Percentiles rank a stretch among this genome's conserved stretches.
Conservation (phyloP, 352 stramenopile species). For the Pythium utonaiense region DNA sequence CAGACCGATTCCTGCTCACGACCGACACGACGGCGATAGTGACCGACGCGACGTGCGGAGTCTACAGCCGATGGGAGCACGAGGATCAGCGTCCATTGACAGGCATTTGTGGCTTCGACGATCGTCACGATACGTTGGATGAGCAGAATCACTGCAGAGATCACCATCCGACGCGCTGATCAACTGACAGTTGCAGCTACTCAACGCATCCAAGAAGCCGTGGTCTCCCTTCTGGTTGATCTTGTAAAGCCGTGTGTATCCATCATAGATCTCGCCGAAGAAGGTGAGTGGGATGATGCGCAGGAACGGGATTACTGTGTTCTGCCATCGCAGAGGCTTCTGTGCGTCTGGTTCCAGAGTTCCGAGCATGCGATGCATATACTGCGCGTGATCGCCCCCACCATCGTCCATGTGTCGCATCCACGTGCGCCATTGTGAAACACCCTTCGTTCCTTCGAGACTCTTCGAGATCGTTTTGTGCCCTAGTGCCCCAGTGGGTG, state of each 20-base stretch:
- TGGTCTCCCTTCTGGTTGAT: conserved; percentile 45
- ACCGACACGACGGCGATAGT: no score
- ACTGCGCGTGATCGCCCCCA: neutral
- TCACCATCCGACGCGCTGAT: conserved; percentile 73
- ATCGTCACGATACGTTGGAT: conserved; percentile 84
- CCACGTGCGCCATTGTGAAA: neutral
- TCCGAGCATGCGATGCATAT: conserved; percentile 8
- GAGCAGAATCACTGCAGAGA: conserved; percentile 68
- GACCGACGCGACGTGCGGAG: conserved; percentile 76
- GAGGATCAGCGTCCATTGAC: conserved; percentile 89
- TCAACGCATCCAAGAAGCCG: conserved; percentile 65
- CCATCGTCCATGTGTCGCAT: neutral
- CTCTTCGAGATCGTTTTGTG: neutral
- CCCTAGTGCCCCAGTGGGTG: conserved; percentile 23
- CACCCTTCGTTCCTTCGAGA: no score
- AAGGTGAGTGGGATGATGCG: conserved; percentile 84
- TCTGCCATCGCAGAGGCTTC: conserved; percentile 80
- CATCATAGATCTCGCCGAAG: conserved; percentile 85
- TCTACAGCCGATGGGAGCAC: conserved; percentile 89
- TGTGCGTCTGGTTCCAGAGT: conserved; percentile 63
- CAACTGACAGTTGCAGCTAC: conserved; percentile 74
- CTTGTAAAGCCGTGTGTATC: conserved; percentile 46
- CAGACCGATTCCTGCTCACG: no score
- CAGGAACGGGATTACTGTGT: conserved; percentile 82
- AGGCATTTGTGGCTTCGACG: conserved; percentile 84